Evolutionary conservation across 73 alveolate genomes (phyloP).

Genomic region (Tetrahymena malaccensis): DNA sequence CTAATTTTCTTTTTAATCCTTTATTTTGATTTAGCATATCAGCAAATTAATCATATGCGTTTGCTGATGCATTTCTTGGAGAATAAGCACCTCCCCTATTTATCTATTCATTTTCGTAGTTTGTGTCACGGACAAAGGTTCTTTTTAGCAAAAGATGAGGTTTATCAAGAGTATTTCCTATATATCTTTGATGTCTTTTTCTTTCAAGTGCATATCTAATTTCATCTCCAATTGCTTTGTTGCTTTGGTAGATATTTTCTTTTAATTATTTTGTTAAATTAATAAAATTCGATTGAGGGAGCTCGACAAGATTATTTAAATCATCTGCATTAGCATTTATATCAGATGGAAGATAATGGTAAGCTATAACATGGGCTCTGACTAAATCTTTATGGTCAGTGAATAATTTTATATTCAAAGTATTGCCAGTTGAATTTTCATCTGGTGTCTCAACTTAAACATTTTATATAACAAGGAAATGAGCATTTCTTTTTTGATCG

Average conservation of each 20-base stretch:
- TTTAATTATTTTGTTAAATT: not conserved
- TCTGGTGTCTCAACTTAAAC: not conserved
- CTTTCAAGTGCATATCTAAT: conserved; percentile 44
- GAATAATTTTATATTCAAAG: not conserved
- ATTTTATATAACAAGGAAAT: not conserved
- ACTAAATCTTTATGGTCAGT: not conserved
- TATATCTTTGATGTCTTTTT: conserved; percentile 40
- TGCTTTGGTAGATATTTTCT: not conserved
- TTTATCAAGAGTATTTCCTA: conserved; percentile 58
- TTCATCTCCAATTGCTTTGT: conserved; percentile 31
- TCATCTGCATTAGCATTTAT: not conserved
- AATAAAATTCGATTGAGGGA: not conserved
- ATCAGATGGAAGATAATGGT: not conserved
- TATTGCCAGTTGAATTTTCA: not conserved
- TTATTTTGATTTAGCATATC: too few relatives aligned
- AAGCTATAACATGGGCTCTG: not conserved
- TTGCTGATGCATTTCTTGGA: not conserved
- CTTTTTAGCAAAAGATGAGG: conserved; percentile 53
- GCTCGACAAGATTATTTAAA: not conserved
- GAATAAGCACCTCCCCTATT: not conserved
- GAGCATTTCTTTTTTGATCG: not conserved
- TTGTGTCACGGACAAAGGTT: conserved; percentile 19
- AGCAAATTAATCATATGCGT: not conserved
- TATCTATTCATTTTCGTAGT: conserved; percentile 2
- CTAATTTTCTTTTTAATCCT: not conserved